These are phyloP conservation scores for Aureobasidium lini DNA, from an alignment of 2,329 filamentous ascomycete species.

Conservation along the genomic window DNA sequence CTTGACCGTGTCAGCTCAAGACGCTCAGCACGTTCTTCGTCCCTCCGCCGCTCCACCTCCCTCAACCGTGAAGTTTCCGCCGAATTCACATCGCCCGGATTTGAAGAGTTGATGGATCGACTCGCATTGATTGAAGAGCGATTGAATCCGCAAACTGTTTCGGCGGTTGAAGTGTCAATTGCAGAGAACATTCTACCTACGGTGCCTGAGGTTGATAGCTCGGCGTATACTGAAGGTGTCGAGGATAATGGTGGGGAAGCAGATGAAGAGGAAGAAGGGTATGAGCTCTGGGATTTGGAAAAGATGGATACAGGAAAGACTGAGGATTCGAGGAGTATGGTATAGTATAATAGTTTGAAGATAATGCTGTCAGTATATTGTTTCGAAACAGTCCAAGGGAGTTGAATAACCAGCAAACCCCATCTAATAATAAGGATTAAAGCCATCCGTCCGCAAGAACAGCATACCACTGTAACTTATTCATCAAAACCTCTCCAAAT, in stretches of 20 bases:
- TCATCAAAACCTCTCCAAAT: too few relatives aligned
- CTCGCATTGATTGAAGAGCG: neutral
- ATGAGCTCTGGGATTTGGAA: neutral
- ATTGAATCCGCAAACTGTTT: neutral
- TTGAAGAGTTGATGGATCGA: constrained; percentile 11
- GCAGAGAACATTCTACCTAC: neutral
- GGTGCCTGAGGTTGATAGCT: neutral
- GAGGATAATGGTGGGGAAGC: neutral
- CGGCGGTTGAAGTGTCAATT: neutral
- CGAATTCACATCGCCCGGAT: neutral
- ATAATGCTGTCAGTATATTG: too few relatives aligned
- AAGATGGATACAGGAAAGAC: neutral
- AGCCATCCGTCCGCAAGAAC: too few relatives aligned
- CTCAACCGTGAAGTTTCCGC: neutral
- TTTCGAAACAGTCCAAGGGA: too few relatives aligned
- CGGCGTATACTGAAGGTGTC: neutral
- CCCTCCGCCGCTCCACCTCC: neutral
- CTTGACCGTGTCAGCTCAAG: neutral
- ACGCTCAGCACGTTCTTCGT: neutral
- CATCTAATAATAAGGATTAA: too few relatives aligned
- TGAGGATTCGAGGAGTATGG: constrained; percentile 6
- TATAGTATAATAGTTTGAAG: neutral
- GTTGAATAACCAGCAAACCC: too few relatives aligned
- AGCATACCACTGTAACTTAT: too few relatives aligned
- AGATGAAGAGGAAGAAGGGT: neutral